Conservation (phyloP, 1,284 basidiomycete genomes). For the Malassezia slooffiae region DNA sequence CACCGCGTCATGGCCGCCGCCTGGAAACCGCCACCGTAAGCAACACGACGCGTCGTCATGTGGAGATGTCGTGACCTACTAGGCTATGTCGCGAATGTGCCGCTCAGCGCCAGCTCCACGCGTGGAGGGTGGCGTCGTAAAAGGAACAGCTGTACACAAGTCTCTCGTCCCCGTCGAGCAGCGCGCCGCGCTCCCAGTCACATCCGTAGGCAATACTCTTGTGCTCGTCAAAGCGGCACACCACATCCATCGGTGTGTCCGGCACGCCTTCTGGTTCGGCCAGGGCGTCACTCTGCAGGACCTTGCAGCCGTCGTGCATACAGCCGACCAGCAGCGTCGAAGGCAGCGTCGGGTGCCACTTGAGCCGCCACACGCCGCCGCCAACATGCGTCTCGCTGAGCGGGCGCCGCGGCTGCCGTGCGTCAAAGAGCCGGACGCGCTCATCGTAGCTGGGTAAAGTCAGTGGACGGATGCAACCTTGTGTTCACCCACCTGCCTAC, state of each 20-base stretch:
- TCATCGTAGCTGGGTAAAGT: slow-evolving; percentile 68
- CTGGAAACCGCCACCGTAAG: too few relatives aligned
- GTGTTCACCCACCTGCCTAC: slow-evolving; percentile 70
- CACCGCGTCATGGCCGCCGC: too few relatives aligned
- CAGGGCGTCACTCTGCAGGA: slow-evolving; percentile 14
- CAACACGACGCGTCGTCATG: too few relatives aligned
- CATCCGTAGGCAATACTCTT: slow-evolving; percentile 81
- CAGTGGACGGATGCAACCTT: neutral
- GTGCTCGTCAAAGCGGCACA: slow-evolving; percentile 64
- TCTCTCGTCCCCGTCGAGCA: slow-evolving; percentile 23
- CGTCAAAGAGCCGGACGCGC: slow-evolving; percentile 71
- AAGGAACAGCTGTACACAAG: slow-evolving; percentile 85
- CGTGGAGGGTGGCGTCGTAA: slow-evolving; percentile 74
- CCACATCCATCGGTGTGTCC: slow-evolving; percentile 18
- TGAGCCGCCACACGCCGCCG: slow-evolving; percentile 88
- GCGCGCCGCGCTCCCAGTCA: slow-evolving; percentile 67
- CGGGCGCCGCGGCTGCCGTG: slow-evolving; percentile 58
- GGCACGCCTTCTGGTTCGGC: neutral
- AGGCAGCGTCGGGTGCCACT: slow-evolving; percentile 70
- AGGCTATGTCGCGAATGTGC: too few relatives aligned
- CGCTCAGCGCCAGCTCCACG: slow-evolving; percentile 55
- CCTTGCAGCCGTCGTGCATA: slow-evolving; percentile 94
- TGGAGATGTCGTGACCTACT: too few relatives aligned
- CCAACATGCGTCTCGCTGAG: slow-evolving; percentile 61
- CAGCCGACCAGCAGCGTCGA: slow-evolving; percentile 69